Base-by-base conservation (phyloP, 2,329 filamentous ascomycete genomes). In the Tolypocladium nubicola region DNA sequence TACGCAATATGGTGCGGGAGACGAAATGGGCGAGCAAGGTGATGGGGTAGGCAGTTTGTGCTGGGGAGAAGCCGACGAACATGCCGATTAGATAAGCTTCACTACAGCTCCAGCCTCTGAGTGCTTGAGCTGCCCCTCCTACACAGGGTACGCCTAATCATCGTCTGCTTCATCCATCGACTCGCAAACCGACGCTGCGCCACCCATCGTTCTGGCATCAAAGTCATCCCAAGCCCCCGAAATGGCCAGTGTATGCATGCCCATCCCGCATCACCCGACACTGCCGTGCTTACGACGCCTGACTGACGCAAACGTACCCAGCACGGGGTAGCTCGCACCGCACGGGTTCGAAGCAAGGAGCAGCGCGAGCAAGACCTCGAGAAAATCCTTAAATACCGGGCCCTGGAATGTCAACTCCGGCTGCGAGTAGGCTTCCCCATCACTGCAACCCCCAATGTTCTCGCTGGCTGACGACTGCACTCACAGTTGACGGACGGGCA, bases 241-340 rank as follows among this genome's bases (percentile, higher is more conserved):
- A 10, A 43, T 43, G 38, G 1, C 52, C 39, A 54, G 52, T 19
- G 52, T 54, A 40, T 19, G 52, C 21, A 26, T n/a, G n/a, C 47
- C 10, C 26, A 26, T 8, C 26, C 16, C 26, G 45, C 45, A 33
- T 49, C 8, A 10, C 16, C 39, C 19, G 30, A 30, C 19, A 3
- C 30, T 50, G 47, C 30, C 30, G 19, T 13, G 21, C 6, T 19
- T 11, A 21, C 30, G 30, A 50, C 47, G 7, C 11, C 19, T n/a
- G 4, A 37, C 47, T 55, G 53, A 55, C 53, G 53, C 26, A 37
- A 37, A 21, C 2, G 35, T 6, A 21, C 13, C 38, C 57, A 96
- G 90, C 92, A 97, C 81, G 90, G 90, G 69, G 81, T 95, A 71
- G 83, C 89, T 67, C 88, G 91, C 68, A 79, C 82, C 60, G 78